Percentiles rank a stretch among this genome's conserved stretches.
phyloP scores from a whole-genome alignment of 257 asterid species.

The Jasminum sambac region DNA sequence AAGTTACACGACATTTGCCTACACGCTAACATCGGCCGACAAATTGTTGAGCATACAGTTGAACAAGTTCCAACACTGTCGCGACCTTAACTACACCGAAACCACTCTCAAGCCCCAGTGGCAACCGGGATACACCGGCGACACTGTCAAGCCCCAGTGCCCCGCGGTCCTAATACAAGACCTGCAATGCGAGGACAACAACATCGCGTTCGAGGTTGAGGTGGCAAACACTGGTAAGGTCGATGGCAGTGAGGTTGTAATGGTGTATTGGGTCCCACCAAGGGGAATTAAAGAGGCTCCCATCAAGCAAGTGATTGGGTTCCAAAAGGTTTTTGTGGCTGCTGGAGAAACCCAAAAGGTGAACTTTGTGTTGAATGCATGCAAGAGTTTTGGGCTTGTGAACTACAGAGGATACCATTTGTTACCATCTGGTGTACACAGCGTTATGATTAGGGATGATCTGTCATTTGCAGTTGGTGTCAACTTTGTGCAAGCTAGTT shows the following conservation, averaged over 20 bases:
- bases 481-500: conserved; percentile 8
- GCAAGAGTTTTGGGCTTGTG: conserved; percentile 37
- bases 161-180: conserved; percentile 31
- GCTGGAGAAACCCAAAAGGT: conserved; percentile 26
- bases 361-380: conserved; percentile 31
- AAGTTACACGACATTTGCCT: conserved; percentile 41
- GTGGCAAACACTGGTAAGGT: conserved; percentile 31
- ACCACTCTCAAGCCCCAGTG: conserved; percentile 23
- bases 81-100: conserved; percentile 25
- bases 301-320: conserved; percentile 33
- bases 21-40: conserved; percentile 3
- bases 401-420: conserved; percentile 30
- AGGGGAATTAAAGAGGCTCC: conserved; percentile 30
- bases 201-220: conserved; percentile 17
- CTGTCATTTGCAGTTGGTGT: conserved; percentile 22
- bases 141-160: conserved; percentile 22
- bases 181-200: neutral
- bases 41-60: conserved; percentile 2
- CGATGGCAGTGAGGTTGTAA: conserved; percentile 35
- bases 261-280: conserved; percentile 38
- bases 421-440: conserved; percentile 39
- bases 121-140: conserved; percentile 23
- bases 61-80: conserved; percentile 35
- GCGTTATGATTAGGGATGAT: conserved; percentile 33
- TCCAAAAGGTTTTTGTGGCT: conserved; percentile 34